A percentile compares a stretch with the other conserved stretches of the same genome.
Conservation (phyloP, 2,329 filamentous ascomycete species). For the Rugonectria rugulosa region DNA sequence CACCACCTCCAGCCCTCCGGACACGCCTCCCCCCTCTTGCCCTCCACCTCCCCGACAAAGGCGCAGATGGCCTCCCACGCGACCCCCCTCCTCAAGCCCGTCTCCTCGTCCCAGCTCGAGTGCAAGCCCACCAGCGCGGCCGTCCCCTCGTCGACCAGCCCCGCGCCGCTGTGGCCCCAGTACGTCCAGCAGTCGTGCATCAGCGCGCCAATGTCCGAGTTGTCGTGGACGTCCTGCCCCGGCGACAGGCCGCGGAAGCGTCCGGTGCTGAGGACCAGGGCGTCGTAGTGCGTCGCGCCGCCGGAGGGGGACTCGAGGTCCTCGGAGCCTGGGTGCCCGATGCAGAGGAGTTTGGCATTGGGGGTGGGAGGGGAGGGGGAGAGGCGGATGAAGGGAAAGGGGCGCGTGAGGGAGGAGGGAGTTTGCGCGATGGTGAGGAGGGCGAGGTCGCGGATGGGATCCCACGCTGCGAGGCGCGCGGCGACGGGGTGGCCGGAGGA, state of each 20-base stretch:
- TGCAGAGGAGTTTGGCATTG: conserved; percentile 40
- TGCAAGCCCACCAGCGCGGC: conserved; percentile 57
- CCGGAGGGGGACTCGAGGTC: conserved; percentile 52
- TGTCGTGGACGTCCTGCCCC: conserved; percentile 55
- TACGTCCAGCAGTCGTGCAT: conserved; percentile 65
- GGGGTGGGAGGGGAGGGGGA: conserved; percentile 25
- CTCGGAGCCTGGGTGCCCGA: conserved; percentile 47
- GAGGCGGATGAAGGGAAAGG: conserved; percentile 34
- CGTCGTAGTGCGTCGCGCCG: conserved; percentile 53
- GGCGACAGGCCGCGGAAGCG: conserved; percentile 48
- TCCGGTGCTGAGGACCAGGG: conserved; percentile 55
- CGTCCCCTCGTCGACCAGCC: conserved; percentile 49
- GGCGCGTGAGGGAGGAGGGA: conserved; percentile 7
- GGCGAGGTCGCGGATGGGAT: conserved; percentile 54
- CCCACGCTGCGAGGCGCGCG: conserved; percentile 51
- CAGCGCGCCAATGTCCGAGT: conserved; percentile 58
- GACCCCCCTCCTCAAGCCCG: conserved; percentile 58
- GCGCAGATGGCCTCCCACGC: conserved; percentile 51
- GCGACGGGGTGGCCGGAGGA: conserved; percentile 48
- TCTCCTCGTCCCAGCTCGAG: conserved; percentile 62
- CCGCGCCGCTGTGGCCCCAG: conserved; percentile 63
- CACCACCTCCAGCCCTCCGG: conserved; percentile 24
- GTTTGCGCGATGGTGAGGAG: conserved; percentile 50
- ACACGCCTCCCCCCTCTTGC: conserved; percentile 12
- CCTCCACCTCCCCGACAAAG: conserved; percentile 45